Conservation (phyloP, 2,329 filamentous ascomycete genomes). For the Ophiostoma angusticollis region DNA sequence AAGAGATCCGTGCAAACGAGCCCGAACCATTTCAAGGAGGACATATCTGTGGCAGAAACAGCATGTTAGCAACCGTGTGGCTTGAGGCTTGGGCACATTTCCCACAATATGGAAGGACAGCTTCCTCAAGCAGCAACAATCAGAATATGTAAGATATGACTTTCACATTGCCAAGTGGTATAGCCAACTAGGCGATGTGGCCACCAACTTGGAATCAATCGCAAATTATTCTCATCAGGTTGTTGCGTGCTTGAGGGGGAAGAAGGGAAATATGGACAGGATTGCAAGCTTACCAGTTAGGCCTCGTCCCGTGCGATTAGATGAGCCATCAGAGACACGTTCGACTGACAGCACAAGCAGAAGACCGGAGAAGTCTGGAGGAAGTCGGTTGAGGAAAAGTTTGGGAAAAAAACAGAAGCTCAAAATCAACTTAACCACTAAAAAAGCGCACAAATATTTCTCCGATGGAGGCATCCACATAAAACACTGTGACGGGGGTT, state of each 20-base stretch:
- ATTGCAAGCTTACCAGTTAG: slow-evolving; percentile 6
- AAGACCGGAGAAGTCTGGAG: too few relatives aligned
- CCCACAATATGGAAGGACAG: background rate
- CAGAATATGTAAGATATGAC: slow-evolving; percentile 93
- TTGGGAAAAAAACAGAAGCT: background rate
- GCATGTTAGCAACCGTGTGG: slow-evolving; percentile 1
- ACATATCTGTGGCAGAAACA: background rate
- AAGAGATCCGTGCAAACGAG: too few relatives aligned
- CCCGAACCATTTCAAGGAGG: too few relatives aligned
- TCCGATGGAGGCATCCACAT: too few relatives aligned
- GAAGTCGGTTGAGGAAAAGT: background rate
- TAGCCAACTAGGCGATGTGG: slow-evolving; percentile 70
- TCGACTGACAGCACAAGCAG: too few relatives aligned
- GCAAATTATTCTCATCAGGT: slow-evolving; percentile 89
- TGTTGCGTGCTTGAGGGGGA: slow-evolving; percentile 11
- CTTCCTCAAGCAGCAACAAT: slow-evolving; percentile 22
- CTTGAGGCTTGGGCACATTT: background rate
- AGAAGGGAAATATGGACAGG: slow-evolving; percentile 4
- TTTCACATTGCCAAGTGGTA: slow-evolving; percentile 64
- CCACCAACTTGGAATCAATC: slow-evolving; percentile 70
- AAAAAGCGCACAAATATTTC: slow-evolving; percentile 8
- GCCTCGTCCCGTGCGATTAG: too few relatives aligned
- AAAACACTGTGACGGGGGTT: too few relatives aligned
- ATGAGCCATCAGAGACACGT: too few relatives aligned
- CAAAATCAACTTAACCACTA: slow-evolving; percentile 4